Percentiles rank a stretch among this genome's conserved stretches.
These are phyloP conservation scores for Pascua sp. DNA, from an alignment of 1,284 basidiomycete genomes.

Conservation along the genomic window DNA sequence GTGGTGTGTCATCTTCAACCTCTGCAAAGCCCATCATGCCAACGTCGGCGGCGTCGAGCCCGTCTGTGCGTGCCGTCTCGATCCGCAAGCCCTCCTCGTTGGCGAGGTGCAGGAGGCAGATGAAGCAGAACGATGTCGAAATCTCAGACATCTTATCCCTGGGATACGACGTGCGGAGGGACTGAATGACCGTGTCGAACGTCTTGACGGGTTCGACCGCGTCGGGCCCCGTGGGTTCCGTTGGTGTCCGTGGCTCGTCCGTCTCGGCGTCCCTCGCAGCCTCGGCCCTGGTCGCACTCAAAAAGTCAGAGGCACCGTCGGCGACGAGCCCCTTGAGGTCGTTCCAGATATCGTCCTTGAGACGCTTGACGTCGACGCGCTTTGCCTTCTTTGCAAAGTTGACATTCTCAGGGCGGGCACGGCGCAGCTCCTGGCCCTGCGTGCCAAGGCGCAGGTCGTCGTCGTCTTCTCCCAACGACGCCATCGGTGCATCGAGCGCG, in stretches of 20 bases:
- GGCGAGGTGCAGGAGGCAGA: constrained; percentile 89
- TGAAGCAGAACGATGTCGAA: constrained; percentile 99
- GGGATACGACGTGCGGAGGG: constrained; percentile 77
- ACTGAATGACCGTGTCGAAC: constrained; percentile 79
- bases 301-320: neutral
- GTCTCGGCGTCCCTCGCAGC: neutral
- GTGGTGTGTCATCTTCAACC: constrained; percentile 11
- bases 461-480: constrained; percentile 21
- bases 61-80: constrained; percentile 54
- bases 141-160: constrained; percentile 95
- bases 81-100: constrained; percentile 90
- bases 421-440: constrained; percentile 67
- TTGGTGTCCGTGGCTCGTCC: constrained; percentile 40
- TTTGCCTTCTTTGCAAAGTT: constrained; percentile 96
- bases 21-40: constrained; percentile 38
- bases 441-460: constrained; percentile 82
- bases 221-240: constrained; percentile 50
- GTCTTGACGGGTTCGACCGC: constrained; percentile 51
- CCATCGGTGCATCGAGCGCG: constrained; percentile 59
- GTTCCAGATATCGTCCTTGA: constrained; percentile 98
- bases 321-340: constrained; percentile 63
- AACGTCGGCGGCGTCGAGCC: constrained; percentile 48
- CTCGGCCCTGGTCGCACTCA: neutral
- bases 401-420: constrained; percentile 81
- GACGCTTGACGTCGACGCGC: constrained; percentile 89